Base-by-base conservation (phyloP, 2,329 filamentous ascomycete genomes). In the Neonectria coccinea region DNA sequence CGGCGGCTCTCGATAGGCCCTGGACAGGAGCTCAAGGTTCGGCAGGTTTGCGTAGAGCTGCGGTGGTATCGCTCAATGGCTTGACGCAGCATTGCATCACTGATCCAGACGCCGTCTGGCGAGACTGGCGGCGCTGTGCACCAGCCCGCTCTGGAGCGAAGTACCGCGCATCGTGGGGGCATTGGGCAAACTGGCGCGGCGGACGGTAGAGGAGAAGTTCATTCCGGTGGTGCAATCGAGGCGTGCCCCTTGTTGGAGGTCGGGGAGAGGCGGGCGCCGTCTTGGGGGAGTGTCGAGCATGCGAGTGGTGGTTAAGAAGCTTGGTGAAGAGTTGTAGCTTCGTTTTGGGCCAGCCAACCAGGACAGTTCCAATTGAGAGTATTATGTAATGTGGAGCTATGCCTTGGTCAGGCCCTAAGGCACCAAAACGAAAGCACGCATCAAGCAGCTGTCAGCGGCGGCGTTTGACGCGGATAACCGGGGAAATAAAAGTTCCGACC, bases 1-100 rank as follows among this genome's bases (percentile, higher is more conserved):
- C 84, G 84, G 31, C 84, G 82, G 71, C 80, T 83, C 75, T 89
- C 87, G 66, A 89, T 78, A 1, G 86, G 86, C 0, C 86, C 86
- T 0, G 84, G 83, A 7, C 83, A 79, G 27, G 82, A 84, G 70
- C 79, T 81, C 12, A 82, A 66, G 31, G 64, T 70, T 52, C 80
- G 75, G 25, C 67, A 65, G 5, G 71, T 56, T 11, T 62, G 58
- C 6, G 62, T 16, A n/a, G 61, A 63, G 8, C 66, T 51, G 20
- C 72, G 73, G n/a, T 71, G 67, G 20, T 74, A 78, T 48, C 70
- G 74, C 33, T 79, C 75, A 71, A 77, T 69, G 56, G 77, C 75
- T 58, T 73, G 74, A 12, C 67, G 55, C n/a, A 79, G 74, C 70
- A 78, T 73, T 14, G 67, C 64, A 59, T 79, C 77, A 27, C 77